These are phyloP conservation scores for Flaveria robusta DNA, from an alignment of 129 eudicot genomes.

Conservation along the genomic window DNA sequence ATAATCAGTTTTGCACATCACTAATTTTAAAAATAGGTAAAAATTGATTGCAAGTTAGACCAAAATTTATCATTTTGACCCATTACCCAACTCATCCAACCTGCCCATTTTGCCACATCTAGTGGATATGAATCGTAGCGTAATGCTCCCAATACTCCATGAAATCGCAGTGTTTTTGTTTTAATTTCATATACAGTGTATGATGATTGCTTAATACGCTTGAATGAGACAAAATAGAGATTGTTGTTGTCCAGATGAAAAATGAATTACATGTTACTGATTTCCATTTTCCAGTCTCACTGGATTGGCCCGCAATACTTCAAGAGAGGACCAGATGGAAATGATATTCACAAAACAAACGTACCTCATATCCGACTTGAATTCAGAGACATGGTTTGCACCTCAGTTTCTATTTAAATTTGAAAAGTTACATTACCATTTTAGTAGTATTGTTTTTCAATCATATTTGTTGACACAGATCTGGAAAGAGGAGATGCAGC, in stretches of 20 bases:
- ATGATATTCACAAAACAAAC: slow-evolving; percentile 95
- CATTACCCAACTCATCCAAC: not conserved
- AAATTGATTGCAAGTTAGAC: not conserved
- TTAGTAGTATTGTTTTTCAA: slow-evolving; percentile 7
- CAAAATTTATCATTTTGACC: not conserved
- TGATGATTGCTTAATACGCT: not conserved
- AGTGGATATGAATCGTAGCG: not conserved
- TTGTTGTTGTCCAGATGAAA: too few species aligned
- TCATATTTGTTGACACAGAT: slow-evolving; percentile 44
- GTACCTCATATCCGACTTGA: slow-evolving; percentile 93
- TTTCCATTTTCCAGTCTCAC: slow-evolving; percentile 53
- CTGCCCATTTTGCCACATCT: not conserved
- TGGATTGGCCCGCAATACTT: slow-evolving; percentile 91
- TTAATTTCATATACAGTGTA: not conserved
- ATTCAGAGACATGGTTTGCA: slow-evolving; percentile 79
- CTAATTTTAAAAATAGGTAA: not conserved
- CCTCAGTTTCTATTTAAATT: not conserved
- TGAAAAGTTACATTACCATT: not conserved
- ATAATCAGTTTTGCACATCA: too few species aligned
- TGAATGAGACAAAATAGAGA: not conserved
- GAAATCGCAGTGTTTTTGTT: not conserved
- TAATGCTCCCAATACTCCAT: not conserved
- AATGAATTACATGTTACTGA: slow-evolving; percentile 5
- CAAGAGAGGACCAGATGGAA: slow-evolving; percentile 92
- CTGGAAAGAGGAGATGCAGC: slow-evolving; percentile 94